These are phyloP conservation scores for Brettanomyces bruxellensis DNA, from an alignment of 805 yeast genomes.

Conservation along the genomic window DNA sequence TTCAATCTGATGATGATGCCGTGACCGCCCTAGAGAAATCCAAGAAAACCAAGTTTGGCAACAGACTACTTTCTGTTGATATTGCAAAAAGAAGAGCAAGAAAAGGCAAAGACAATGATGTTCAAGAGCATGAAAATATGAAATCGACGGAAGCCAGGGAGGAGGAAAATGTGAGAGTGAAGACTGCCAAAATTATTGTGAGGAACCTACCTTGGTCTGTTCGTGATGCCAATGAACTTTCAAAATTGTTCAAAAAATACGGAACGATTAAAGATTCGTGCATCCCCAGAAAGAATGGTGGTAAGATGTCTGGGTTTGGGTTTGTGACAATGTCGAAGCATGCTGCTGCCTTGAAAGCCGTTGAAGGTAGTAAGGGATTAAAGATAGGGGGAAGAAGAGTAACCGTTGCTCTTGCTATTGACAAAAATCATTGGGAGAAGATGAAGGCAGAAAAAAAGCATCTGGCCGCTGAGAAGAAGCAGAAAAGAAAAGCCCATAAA, in stretches of 20 bases:
- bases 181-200: constrained; percentile 79
- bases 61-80: constrained; percentile 64
- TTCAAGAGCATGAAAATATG: background rate
- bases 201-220: constrained; percentile 97
- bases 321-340: constrained; percentile 84
- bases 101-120: constrained; percentile 17
- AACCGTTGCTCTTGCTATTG: constrained; percentile 89
- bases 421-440: constrained; percentile 76
- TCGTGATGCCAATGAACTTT: constrained; percentile 63
- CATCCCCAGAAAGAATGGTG: constrained; percentile 82
- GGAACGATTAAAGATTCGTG: constrained; percentile 86
- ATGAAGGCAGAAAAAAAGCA: no score
- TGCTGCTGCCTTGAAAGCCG: constrained; percentile 70
- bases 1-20: constrained; percentile 79
- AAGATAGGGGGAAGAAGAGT: constrained; percentile 86
- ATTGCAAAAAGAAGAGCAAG: constrained; percentile 91
- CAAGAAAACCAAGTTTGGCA: constrained; percentile 56
- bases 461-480: constrained; percentile 30
- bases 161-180: constrained; percentile 22
- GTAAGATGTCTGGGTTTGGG: constrained; percentile 90
- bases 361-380: constrained; percentile 63
- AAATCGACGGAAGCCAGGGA: background rate
- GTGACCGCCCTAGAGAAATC: constrained; percentile 60
- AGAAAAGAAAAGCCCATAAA: constrained; percentile 15
- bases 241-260: constrained; percentile 58